Conservation (phyloP, 225 moss, liverwort and hornwort genomes). For the Takakia lepidozioides region DNA sequence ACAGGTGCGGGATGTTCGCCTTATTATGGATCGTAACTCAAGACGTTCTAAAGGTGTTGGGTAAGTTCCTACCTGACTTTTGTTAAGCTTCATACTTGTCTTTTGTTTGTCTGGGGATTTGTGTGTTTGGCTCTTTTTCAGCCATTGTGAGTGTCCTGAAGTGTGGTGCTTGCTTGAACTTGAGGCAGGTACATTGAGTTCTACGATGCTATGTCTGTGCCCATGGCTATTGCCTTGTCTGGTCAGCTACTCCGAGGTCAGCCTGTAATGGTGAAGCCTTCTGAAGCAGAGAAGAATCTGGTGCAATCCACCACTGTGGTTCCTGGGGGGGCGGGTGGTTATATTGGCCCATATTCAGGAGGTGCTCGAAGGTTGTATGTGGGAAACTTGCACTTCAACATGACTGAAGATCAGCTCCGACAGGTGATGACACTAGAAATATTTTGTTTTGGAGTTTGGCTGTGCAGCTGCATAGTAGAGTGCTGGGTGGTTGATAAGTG, state of each 20-base stretch:
- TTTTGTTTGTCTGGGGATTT: not conserved
- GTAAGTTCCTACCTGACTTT: slow-evolving; percentile 24
- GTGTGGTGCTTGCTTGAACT: not conserved
- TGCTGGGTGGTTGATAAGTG: too few species aligned
- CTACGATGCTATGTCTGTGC: slow-evolving; percentile 99
- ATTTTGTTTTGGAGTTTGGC: too few species aligned
- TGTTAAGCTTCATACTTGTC: not conserved
- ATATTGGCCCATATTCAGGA: slow-evolving; percentile 98
- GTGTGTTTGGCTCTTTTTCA: too few species aligned
- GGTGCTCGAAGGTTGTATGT: slow-evolving; percentile 96
- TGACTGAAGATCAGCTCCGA: slow-evolving; percentile 98
- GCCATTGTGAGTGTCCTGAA: too few species aligned
- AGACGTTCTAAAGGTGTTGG: slow-evolving; percentile 99
- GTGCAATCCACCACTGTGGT: slow-evolving; percentile 96
- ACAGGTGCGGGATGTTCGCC: slow-evolving; percentile 98
- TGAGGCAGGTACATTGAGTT: slow-evolving; percentile 90
- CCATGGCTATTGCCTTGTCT: slow-evolving; percentile 98
- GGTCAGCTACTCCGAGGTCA: slow-evolving; percentile 88
- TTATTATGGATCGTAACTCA: slow-evolving; percentile 99
- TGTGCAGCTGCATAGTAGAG: too few species aligned
- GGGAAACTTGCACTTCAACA: slow-evolving; percentile 95
- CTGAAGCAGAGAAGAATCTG: slow-evolving; percentile 98
- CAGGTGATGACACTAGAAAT: too few species aligned
- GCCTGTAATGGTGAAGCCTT: slow-evolving; percentile 99
- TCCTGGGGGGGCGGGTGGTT: slow-evolving; percentile 92